Percentiles rank a stretch among this genome's conserved stretches.
Evolutionary conservation across 495 filamentous ascomycete species (phyloP).

Genomic region (Aspergillus taichungensis): DNA sequence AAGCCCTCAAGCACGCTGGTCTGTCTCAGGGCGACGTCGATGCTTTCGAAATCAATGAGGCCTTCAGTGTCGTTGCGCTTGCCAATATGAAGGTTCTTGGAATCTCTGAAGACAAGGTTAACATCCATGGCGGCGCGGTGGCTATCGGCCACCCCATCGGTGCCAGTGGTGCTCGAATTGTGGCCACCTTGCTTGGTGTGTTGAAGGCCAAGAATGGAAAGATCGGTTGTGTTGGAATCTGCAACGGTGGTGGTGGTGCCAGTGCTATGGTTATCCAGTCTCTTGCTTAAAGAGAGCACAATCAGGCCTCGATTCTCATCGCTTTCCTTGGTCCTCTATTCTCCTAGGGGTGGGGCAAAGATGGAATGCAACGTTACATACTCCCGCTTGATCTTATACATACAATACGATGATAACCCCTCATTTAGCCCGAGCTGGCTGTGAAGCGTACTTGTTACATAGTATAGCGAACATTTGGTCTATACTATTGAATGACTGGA

Average conservation of each 20-base stretch:
- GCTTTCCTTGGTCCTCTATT: no score
- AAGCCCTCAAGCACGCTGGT: conserved; percentile 87
- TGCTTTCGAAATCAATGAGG: conserved; percentile 98
- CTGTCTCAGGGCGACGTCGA: conserved; percentile 68
- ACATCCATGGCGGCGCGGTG: conserved; percentile 90
- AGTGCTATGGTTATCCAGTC: conserved; percentile 82
- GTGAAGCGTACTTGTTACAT: no score
- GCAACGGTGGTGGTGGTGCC: conserved; percentile 95
- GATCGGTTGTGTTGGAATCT: conserved; percentile 90
- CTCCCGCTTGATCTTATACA: no score
- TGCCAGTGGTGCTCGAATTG: conserved; percentile 84
- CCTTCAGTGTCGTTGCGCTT: conserved; percentile 91
- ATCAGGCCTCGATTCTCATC: no score
- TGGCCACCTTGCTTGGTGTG: conserved; percentile 84
- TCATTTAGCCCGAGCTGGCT: no score
- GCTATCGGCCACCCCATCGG: conserved; percentile 94
- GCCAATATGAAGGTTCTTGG: conserved; percentile 88
- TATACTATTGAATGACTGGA: no score
- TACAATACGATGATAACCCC: no score
- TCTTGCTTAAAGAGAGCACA: conserved; percentile 17
- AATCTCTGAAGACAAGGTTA: conserved; percentile 77
- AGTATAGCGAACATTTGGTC: no score
- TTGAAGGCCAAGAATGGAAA: conserved; percentile 83
- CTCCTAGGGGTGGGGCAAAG: no score
- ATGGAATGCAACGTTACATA: no score